These are phyloP conservation scores for Barnettozyma botsteinii DNA, from an alignment of 805 yeast genomes.

Conservation along the genomic window DNA sequence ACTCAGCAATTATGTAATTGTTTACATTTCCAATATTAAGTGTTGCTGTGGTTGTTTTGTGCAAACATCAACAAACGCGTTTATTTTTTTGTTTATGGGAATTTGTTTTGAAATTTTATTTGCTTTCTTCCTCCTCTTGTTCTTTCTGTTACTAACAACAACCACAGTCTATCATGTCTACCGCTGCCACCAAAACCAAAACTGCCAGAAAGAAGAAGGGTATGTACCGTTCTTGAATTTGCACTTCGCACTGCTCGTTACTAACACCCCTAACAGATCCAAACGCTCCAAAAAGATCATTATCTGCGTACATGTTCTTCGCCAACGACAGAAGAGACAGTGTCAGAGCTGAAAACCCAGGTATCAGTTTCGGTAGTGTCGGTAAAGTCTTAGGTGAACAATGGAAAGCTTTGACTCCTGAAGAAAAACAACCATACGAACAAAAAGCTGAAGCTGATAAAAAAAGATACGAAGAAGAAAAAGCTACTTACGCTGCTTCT, in stretches of 20 bases:
- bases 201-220: conserved; percentile 42
- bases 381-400: conserved; percentile 93
- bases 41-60: background rate
- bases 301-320: conserved; percentile 98
- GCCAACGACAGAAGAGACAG: conserved; percentile 97
- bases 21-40: background rate
- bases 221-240: conserved; percentile 6
- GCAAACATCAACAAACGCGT: conserved; percentile 1
- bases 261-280: conserved; percentile 47
- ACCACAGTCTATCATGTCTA: conserved; percentile 31
- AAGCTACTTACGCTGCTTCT: conserved; percentile 59
- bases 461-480: conserved; percentile 95
- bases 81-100: conserved; percentile 1
- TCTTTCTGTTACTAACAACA: conserved; percentile 7
- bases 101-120: conserved; percentile 3
- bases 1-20: conserved; percentile 24
- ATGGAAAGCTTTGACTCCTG: conserved; percentile 87
- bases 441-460: conserved; percentile 92
- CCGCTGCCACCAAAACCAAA: conserved; percentile 33
- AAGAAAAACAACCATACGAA: conserved; percentile 86
- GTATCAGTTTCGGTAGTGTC: conserved; percentile 90
- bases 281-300: conserved; percentile 98
- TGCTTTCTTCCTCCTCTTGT: conserved; percentile 1
- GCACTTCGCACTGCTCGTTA: background rate
- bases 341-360: conserved; percentile 95